Conservation (phyloP, 1,139 yeast genomes). For the Geotrichum candidum region DNA sequence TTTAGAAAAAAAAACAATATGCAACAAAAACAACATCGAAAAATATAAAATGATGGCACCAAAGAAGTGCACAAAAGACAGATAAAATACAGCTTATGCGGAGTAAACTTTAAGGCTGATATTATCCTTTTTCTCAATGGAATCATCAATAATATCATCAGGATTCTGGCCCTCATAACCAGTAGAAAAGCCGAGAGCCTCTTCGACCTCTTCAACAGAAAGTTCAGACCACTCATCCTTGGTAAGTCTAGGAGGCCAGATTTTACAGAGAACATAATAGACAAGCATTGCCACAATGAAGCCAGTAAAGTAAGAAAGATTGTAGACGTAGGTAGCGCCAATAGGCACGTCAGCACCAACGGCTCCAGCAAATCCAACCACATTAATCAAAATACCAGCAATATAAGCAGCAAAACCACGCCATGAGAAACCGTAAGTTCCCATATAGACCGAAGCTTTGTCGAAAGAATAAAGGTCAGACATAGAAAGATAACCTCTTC, state of each 20-base stretch:
- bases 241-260: conserved; percentile 59
- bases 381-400: conserved; percentile 59
- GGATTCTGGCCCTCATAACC: not conserved
- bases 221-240: conserved; percentile 59
- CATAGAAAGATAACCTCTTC: conserved; percentile 61
- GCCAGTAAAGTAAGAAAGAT: conserved; percentile 71
- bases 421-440: conserved; percentile 68
- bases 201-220: conserved; percentile 45
- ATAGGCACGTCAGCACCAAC: conserved; percentile 64
- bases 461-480: conserved; percentile 55
- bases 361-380: conserved; percentile 85
- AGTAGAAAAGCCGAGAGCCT: conserved; percentile 12
- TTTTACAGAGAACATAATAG: conserved; percentile 46
- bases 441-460: conserved; percentile 51
- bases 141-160: not conserved
- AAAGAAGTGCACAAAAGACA: not conserved
- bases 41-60: not conserved
- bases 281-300: conserved; percentile 51
- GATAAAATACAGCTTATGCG: not conserved
- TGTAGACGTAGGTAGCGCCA: conserved; percentile 70
- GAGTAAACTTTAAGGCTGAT: not conserved
- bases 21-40: not conserved
- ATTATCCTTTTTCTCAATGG: not conserved
- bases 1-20: not conserved
- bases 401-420: conserved; percentile 41